phyloP scores from a whole-genome alignment of 805 yeast genomes.

The Wickerhamiella alocasiicola region DNA sequence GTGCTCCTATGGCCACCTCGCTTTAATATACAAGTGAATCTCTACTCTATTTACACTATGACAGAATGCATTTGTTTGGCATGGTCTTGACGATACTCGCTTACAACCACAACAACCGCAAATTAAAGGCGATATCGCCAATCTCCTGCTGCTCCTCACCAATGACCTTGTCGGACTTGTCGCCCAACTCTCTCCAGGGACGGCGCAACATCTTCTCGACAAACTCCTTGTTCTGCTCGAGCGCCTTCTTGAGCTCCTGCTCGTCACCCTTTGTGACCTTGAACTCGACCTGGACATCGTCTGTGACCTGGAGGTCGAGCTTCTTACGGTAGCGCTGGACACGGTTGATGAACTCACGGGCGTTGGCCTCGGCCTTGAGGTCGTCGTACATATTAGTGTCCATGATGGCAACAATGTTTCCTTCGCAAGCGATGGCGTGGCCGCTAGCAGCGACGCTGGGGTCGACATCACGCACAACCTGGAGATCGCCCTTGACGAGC shows the following conservation, averaged over 20 bases:
- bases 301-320: constrained; percentile 88
- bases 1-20: no score
- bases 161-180: constrained; percentile 40
- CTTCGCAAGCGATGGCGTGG: constrained; percentile 75
- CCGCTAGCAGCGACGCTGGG: constrained; percentile 47
- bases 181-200: constrained; percentile 39
- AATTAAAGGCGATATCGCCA: constrained; percentile 64
- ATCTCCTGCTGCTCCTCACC: constrained; percentile 79
- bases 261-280: constrained; percentile 47
- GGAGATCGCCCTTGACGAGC: constrained; percentile 74
- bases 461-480: constrained; percentile 81
- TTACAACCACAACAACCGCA: constrained; percentile 57
- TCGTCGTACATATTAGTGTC: constrained; percentile 83
- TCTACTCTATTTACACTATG: no score
- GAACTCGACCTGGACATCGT: constrained; percentile 83
- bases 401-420: constrained; percentile 77
- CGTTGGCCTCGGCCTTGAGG: constrained; percentile 83
- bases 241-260: constrained; percentile 38
- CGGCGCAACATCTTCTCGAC: constrained; percentile 66
- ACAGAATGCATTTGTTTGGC: no score
- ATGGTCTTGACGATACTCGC: no score
- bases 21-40: no score
- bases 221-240: constrained; percentile 52
- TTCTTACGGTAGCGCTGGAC: constrained; percentile 95
- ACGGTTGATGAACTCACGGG: constrained; percentile 93